phyloP scores from a whole-genome alignment of 345 rosid genomes.

The Syzygium oleosum region DNA sequence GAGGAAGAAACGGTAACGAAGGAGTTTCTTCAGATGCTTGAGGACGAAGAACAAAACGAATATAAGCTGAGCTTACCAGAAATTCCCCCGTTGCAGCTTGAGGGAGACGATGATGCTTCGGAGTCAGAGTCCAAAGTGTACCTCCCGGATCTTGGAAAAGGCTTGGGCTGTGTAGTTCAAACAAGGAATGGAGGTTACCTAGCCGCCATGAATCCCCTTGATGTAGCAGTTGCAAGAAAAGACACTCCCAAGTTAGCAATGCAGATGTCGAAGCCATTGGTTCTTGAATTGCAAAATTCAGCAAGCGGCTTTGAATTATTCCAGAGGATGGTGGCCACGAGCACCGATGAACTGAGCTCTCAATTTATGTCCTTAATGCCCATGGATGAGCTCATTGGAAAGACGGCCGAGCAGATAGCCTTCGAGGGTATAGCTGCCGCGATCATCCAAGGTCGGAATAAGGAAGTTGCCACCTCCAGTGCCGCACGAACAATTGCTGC shows the following conservation, averaged over 20 bases:
- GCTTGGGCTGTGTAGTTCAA: slow-evolving; percentile 78
- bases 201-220: slow-evolving; percentile 83
- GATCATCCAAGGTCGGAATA: slow-evolving; percentile 87
- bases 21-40: slow-evolving; percentile 87
- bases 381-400: slow-evolving; percentile 73
- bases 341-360: slow-evolving; percentile 53
- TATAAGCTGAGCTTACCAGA: slow-evolving; percentile 30
- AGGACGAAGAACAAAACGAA: slow-evolving; percentile 41
- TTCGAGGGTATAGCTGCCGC: slow-evolving; percentile 96
- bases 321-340: slow-evolving; percentile 57
- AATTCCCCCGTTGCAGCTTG: slow-evolving; percentile 40
- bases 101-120: slow-evolving; percentile 23
- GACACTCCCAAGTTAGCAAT: slow-evolving; percentile 83
- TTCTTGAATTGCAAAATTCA: slow-evolving; percentile 26
- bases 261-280: slow-evolving; percentile 83
- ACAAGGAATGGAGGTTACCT: slow-evolving; percentile 89
- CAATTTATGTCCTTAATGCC: slow-evolving; percentile 58
- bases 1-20: slow-evolving; percentile 79
- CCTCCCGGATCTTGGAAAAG: slow-evolving; percentile 83
- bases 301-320: slow-evolving; percentile 60
- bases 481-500: slow-evolving; percentile 80
- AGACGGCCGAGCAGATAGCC: slow-evolving; percentile 94
- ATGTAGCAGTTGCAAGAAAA: slow-evolving; percentile 43
- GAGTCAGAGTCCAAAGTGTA: slow-evolving; percentile 48
- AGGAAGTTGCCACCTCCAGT: slow-evolving; percentile 80